These are phyloP conservation scores for Alopecurus myosuroides DNA, from an alignment of 176 grass and related monocot species.

Conservation along the genomic window DNA sequence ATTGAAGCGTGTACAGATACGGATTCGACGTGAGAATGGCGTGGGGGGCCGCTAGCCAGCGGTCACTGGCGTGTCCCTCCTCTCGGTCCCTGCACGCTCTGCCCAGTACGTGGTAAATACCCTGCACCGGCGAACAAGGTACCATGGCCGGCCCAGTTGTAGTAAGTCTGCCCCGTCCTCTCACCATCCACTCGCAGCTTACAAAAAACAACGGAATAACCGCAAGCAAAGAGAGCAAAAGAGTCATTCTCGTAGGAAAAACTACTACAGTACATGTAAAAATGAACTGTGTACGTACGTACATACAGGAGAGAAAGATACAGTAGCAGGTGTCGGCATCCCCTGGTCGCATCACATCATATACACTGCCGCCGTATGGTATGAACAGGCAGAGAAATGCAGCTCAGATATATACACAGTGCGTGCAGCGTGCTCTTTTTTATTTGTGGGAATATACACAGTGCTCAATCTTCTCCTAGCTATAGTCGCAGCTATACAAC, in stretches of 20 bases:
- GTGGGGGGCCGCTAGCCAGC: neutral
- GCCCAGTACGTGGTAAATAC: neutral
- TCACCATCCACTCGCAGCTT: neutral
- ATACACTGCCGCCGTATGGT: neutral
- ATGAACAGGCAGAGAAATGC: too few relatives aligned
- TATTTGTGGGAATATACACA: too few relatives aligned
- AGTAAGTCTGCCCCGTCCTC: neutral
- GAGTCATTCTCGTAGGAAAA: too few relatives aligned
- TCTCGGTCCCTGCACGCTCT: neutral
- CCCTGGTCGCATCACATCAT: conserved; percentile 12
- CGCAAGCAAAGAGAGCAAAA: too few relatives aligned
- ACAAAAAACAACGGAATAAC: neutral
- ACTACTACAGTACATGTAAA: neutral
- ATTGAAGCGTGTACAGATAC: too few relatives aligned
- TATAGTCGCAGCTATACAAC: too few relatives aligned
- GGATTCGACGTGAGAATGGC: too few relatives aligned
- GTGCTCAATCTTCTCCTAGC: too few relatives aligned
- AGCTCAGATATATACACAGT: too few relatives aligned
- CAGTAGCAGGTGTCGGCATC: neutral
- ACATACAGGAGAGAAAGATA: neutral
- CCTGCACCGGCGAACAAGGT: neutral
- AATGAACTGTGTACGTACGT: neutral
- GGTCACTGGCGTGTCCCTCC: neutral
- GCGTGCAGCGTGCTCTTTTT: too few relatives aligned
- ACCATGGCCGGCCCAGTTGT: neutral